A percentile compares a stretch with the other conserved stretches of the same genome.
phyloP scores from a whole-genome alignment of 148 eudicot genomes.

The Selenicereus undatus region DNA sequence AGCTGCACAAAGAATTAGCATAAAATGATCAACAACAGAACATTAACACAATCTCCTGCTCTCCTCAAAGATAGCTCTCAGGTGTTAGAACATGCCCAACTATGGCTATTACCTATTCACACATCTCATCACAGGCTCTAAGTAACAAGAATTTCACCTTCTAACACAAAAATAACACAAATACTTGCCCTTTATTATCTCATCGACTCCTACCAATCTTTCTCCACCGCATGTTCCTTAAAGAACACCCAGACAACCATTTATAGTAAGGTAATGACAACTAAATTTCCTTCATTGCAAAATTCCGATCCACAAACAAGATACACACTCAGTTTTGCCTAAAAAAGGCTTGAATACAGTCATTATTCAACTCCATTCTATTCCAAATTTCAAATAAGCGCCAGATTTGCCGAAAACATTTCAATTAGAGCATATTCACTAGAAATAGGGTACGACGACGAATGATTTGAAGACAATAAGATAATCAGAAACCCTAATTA shows the following conservation, averaged over 20 bases:
- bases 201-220: background rate
- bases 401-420: background rate
- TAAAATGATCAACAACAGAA: background rate
- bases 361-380: background rate
- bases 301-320: background rate
- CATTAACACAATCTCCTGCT: background rate
- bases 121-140: background rate
- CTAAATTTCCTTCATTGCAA: background rate
- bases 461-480: background rate
- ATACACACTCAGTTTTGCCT: background rate
- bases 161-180: background rate
- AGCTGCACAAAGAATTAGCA: background rate
- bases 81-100: background rate
- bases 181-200: constrained; percentile 1
- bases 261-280: background rate
- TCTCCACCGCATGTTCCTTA: background rate
- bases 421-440: background rate
- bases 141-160: background rate
- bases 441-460: background rate
- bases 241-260: background rate
- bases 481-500: background rate
- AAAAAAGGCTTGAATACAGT: no score
- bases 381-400: background rate
- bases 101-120: background rate
- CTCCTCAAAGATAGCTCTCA: background rate